Percentiles rank a stretch among this genome's conserved stretches.
phyloP scores from a whole-genome alignment of 257 asterid species.

The Solanum paucissectum region DNA sequence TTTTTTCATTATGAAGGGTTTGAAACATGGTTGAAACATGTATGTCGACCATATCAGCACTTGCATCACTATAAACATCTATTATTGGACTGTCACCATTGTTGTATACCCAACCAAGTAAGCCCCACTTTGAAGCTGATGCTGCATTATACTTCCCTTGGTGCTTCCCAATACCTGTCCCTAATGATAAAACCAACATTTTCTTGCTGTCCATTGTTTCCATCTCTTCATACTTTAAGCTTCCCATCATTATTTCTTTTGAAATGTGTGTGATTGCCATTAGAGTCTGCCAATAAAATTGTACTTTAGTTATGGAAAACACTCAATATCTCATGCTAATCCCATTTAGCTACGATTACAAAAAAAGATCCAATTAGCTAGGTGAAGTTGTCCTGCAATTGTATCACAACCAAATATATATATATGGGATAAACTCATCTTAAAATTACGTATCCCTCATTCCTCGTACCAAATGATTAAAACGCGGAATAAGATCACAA shows the following conservation, averaged over 20 bases:
- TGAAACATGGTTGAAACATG: slow-evolving; percentile 54
- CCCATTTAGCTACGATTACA: too few relatives aligned
- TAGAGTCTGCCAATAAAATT: slow-evolving; percentile 26
- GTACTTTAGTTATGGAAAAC: background rate
- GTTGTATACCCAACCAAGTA: slow-evolving; percentile 35
- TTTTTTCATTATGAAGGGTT: slow-evolving; percentile 21
- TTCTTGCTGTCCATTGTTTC: slow-evolving; percentile 35
- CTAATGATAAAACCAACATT: slow-evolving; percentile 43
- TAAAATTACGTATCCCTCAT: background rate
- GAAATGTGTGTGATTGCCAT: slow-evolving; percentile 54
- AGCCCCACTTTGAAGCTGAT: slow-evolving; percentile 40
- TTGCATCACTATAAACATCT: slow-evolving; percentile 23
- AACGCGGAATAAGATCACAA: background rate
- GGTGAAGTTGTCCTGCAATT: too few relatives aligned
- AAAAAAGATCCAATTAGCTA: too few relatives aligned
- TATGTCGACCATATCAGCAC: slow-evolving; percentile 51
- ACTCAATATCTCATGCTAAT: background rate
- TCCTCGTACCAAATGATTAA: background rate
- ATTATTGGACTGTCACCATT: slow-evolving; percentile 32
- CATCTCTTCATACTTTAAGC: slow-evolving; percentile 28
- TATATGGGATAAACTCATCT: too few relatives aligned
- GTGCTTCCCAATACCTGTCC: slow-evolving; percentile 31
- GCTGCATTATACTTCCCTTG: slow-evolving; percentile 30
- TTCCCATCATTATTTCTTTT: slow-evolving; percentile 34
- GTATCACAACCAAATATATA: too few relatives aligned